Conservation (phyloP, 208 protist genomes). For the Trypanosoma congolense region DNA sequence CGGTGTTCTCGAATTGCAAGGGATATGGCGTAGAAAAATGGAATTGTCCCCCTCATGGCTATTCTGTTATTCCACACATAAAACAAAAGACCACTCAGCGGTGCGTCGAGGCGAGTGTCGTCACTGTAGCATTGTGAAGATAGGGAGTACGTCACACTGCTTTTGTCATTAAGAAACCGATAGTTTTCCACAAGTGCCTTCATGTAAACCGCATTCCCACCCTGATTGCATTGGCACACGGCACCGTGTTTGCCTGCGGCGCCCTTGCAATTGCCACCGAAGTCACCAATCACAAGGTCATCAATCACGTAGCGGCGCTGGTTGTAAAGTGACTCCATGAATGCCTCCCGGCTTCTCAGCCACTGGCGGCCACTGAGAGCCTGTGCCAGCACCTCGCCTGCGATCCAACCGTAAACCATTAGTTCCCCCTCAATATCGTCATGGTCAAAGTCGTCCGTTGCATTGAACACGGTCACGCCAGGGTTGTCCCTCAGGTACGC, state of each 20-base stretch:
- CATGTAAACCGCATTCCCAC: constrained; percentile 13
- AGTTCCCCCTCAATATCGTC: constrained; percentile 18
- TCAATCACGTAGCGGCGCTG: constrained; percentile 22
- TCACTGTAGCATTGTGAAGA: neutral
- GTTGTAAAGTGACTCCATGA: constrained; percentile 20
- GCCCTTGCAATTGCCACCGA: constrained; percentile 13
- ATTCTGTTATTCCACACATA: neutral
- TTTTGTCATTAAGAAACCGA: neutral
- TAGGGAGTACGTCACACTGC: neutral
- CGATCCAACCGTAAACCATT: constrained; percentile 42
- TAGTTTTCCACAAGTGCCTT: constrained; percentile 2
- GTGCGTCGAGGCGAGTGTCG: neutral
- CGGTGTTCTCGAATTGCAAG: neutral
- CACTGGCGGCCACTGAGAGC: constrained; percentile 16
- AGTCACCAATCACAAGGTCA: constrained; percentile 25
- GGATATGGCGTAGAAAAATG: neutral
- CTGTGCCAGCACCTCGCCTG: constrained; percentile 22
- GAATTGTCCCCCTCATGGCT: neutral
- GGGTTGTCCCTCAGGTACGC: neutral
- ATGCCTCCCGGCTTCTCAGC: constrained; percentile 6
- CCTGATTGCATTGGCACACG: constrained; percentile 17
- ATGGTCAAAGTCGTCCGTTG: constrained; percentile 10
- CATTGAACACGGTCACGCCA: neutral
- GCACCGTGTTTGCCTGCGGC: neutral
- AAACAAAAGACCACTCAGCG: neutral